Evolutionary conservation across 228 moss, liverwort and hornwort genomes (phyloP).

Genomic region (Sphagnum magellanicum): DNA sequence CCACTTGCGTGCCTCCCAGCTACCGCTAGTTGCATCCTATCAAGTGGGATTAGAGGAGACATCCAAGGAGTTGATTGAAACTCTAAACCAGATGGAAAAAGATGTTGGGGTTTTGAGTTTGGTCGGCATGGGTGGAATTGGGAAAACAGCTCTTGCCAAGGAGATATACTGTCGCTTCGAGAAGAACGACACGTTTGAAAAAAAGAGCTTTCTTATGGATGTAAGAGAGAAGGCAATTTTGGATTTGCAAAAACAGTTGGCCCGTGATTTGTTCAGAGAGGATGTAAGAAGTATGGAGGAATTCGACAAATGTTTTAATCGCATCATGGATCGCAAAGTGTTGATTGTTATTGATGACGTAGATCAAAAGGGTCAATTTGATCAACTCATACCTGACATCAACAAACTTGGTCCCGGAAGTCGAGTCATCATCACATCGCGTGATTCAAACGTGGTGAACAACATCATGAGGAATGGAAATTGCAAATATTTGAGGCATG

Average conservation of each 20-base stretch:
- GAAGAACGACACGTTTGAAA: background rate
- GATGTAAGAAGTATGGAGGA: background rate
- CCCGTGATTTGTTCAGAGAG: background rate
- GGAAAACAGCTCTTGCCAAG: slow-evolving; percentile 30
- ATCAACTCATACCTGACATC: background rate
- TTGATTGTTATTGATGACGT: slow-evolving; percentile 2
- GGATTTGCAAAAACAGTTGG: slow-evolving; percentile 2
- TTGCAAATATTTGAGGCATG: background rate
- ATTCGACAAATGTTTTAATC: background rate
- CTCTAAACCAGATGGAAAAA: slow-evolving; percentile 3
- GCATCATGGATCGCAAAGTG: background rate
- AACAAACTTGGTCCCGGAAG: slow-evolving; percentile 13
- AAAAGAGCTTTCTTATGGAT: background rate
- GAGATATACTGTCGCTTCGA: slow-evolving; percentile 5
- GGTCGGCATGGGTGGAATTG: slow-evolving; percentile 32
- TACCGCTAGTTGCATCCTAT: background rate
- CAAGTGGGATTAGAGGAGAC: background rate
- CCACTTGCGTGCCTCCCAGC: background rate
- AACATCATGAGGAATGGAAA: background rate
- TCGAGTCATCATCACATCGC: slow-evolving; percentile 19
- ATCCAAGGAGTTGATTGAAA: background rate
- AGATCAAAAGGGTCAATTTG: background rate
- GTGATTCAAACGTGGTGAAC: background rate
- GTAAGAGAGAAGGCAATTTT: background rate
- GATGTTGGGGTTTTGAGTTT: slow-evolving; percentile 16